Conservation (phyloP, 192 early-diverging fungal species). For the Coemansia sp. region DNA sequence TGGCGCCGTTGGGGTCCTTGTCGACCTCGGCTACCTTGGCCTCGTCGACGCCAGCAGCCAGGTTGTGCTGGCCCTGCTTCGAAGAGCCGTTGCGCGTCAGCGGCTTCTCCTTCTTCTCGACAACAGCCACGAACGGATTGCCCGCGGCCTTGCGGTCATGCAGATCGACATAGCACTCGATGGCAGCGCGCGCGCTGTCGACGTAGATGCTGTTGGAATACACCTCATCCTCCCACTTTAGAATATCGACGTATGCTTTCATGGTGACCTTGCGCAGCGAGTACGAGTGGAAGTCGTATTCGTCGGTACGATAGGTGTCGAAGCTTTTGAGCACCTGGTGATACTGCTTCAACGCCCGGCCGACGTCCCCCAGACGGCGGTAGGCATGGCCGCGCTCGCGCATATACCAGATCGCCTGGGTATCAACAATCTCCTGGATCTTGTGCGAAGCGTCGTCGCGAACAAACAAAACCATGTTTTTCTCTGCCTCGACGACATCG, state of each 20-base stretch:
- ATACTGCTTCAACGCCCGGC: conserved; percentile 84
- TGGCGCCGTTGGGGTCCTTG: conserved; percentile 35
- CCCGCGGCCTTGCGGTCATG: conserved; percentile 48
- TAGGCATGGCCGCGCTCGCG: conserved; percentile 74
- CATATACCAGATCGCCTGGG: conserved; percentile 93
- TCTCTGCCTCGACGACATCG: conserved; percentile 79
- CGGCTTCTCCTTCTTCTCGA: conserved; percentile 22
- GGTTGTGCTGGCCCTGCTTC: conserved; percentile 53
- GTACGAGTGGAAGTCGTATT: conserved; percentile 96
- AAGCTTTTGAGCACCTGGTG: conserved; percentile 83
- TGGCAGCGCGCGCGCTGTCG: conserved; percentile 70
- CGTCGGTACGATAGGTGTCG: conserved; percentile 80
- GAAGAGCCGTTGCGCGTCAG: conserved; percentile 57
- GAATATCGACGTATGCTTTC: conserved; percentile 77
- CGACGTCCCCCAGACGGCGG: conserved; percentile 63
- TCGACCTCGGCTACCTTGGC: conserved; percentile 54
- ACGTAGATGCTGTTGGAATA: conserved; percentile 69
- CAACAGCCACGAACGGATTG: conserved; percentile 33
- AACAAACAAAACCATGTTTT: conserved; percentile 75
- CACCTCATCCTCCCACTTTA: conserved; percentile 76
- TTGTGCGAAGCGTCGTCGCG: conserved; percentile 61
- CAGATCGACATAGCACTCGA: conserved; percentile 57
- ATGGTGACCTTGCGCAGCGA: conserved; percentile 86
- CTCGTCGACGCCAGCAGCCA: conserved; percentile 50
- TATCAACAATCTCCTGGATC: conserved; percentile 76